Evolutionary conservation across 495 filamentous ascomycete species (phyloP).

Genomic region (Trichoderma erinaceum): DNA sequence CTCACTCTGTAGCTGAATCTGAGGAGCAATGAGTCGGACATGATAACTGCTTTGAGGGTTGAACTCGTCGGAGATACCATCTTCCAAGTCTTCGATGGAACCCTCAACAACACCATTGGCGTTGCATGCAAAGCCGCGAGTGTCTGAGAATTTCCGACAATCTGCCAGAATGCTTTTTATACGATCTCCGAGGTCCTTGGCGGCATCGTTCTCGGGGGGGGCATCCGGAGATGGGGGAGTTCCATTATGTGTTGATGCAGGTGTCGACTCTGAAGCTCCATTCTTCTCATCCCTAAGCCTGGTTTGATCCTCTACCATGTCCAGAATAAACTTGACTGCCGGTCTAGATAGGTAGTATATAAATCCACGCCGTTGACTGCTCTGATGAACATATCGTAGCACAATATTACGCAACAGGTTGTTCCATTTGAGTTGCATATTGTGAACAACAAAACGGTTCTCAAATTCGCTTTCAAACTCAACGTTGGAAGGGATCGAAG

Average conservation of each 20-base stretch:
- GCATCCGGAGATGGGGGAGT: slow-evolving; percentile 25
- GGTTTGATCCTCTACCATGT: slow-evolving; percentile 91
- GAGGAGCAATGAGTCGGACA: slow-evolving; percentile 88
- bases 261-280: slow-evolving; percentile 28
- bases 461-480: slow-evolving; percentile 90
- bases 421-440: slow-evolving; percentile 96
- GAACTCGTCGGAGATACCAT: slow-evolving; percentile 82
- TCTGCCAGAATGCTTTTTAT: slow-evolving; percentile 84
- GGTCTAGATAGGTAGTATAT: slow-evolving; percentile 95
- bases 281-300: slow-evolving; percentile 49
- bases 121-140: slow-evolving; percentile 49
- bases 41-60: slow-evolving; percentile 92
- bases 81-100: slow-evolving; percentile 53
- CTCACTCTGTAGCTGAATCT: slow-evolving; percentile 95
- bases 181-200: slow-evolving; percentile 68
- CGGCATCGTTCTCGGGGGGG: slow-evolving; percentile 48
- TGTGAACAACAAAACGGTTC: slow-evolving; percentile 97
- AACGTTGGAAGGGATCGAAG: slow-evolving; percentile 46
- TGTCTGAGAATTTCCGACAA: slow-evolving; percentile 57
- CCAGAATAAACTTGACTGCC: slow-evolving; percentile 95
- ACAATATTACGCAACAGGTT: slow-evolving; percentile 94
- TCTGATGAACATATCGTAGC: slow-evolving; percentile 93
- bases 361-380: slow-evolving; percentile 91
- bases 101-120: slow-evolving; percentile 46
- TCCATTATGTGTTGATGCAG: slow-evolving; percentile 22